Conservation (phyloP, 139 green algal species). For the Chlamydomonas applanata region DNA sequence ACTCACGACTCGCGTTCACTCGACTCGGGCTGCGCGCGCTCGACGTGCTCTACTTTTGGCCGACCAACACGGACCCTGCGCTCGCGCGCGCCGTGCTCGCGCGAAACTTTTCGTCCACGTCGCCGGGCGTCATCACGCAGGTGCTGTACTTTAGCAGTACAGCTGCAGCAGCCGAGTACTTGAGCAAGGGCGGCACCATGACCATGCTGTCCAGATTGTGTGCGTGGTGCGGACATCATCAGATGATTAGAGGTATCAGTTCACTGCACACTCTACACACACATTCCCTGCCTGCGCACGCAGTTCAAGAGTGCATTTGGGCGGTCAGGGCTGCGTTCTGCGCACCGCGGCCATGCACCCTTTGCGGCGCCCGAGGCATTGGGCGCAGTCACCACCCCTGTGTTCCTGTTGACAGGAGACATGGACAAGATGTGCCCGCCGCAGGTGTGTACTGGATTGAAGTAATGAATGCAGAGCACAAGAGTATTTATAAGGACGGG, state of each 20-base stretch:
- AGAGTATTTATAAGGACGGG: too few relatives aligned
- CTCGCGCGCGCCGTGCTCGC: conserved; percentile 37
- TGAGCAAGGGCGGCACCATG: too few relatives aligned
- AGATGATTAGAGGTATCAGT: too few relatives aligned
- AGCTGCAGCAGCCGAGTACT: too few relatives aligned
- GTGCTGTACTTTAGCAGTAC: too few relatives aligned
- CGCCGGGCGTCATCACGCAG: conserved; percentile 29
- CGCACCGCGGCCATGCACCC: neutral
- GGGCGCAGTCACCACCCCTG: conserved; percentile 26
- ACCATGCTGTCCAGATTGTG: too few relatives aligned
- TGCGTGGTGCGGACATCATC: too few relatives aligned
- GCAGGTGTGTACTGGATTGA: conserved; percentile 15
- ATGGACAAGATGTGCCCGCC: conserved; percentile 57
- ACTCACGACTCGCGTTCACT: conserved; percentile 18
- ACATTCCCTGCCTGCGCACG: neutral
- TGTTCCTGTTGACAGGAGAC: conserved; percentile 46
- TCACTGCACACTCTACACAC: too few relatives aligned
- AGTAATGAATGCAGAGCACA: neutral
- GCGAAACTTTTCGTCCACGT: conserved; percentile 50
- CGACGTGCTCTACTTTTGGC: conserved; percentile 51
- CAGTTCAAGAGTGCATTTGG: conserved; percentile 23
- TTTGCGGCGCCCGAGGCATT: conserved; percentile 28
- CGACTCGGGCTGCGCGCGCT: conserved; percentile 10
- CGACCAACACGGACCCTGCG: conserved; percentile 37
- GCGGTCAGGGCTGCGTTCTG: conserved; percentile 24